A percentile compares a stretch with the other conserved stretches of the same genome.
Evolutionary conservation across 805 yeast genomes (phyloP).

Genomic region (Monosporozyma unispora): DNA sequence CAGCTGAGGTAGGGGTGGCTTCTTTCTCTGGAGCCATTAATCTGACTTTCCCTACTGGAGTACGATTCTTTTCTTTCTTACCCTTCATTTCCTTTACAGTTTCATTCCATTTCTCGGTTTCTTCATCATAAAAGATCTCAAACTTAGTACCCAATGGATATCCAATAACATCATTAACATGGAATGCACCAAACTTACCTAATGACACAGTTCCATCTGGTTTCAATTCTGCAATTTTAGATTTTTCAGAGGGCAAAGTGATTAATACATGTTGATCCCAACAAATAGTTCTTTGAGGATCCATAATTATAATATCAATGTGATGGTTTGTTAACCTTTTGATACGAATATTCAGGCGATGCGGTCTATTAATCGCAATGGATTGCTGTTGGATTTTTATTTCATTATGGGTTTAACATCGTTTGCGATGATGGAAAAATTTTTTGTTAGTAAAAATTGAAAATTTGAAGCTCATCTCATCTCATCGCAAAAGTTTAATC

Average conservation of each 20-base stretch:
- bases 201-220: constrained; percentile 54
- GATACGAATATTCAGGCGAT: neutral
- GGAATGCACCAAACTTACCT: constrained; percentile 88
- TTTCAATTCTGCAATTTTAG: constrained; percentile 61
- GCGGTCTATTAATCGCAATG: neutral
- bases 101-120: neutral
- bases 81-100: constrained; percentile 6
- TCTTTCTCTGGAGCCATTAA: constrained; percentile 6
- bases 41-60: constrained; percentile 22
- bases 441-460: constrained; percentile 1
- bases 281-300: constrained; percentile 22
- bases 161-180: constrained; percentile 67
- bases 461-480: constrained; percentile 6
- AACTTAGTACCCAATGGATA: constrained; percentile 82
- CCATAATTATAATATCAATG: no score
- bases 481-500: constrained; percentile 8
- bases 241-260: constrained; percentile 72
- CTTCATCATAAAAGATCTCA: constrained; percentile 51
- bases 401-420: neutral
- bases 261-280: constrained; percentile 43
- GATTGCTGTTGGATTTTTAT: no score
- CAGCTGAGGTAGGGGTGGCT: constrained; percentile 17
- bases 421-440: constrained; percentile 8
- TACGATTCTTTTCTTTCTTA: constrained; percentile 15
- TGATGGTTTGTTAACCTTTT: constrained; percentile 6